A percentile compares a stretch with the other conserved stretches of the same genome.
Conservation (phyloP, 257 asterid genomes). For the Primulina eburnea region DNA sequence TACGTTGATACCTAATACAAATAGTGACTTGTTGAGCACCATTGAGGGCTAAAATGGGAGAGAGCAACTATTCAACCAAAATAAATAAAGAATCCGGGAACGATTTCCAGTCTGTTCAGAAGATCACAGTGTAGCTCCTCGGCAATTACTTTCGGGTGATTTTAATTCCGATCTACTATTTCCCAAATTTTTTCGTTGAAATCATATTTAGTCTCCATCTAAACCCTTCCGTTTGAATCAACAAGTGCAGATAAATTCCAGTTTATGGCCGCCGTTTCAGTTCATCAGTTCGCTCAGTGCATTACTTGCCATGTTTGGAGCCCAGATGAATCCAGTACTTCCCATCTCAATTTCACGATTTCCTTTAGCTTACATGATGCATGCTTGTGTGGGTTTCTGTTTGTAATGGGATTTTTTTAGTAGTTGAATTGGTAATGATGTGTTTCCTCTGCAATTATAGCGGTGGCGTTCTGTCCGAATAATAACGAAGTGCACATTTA, state of each 20-base stretch:
- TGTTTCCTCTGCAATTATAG: conserved; percentile 36
- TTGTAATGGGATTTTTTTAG: background rate
- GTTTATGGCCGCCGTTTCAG: conserved; percentile 78
- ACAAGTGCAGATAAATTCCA: conserved; percentile 16
- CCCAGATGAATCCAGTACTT: conserved; percentile 78
- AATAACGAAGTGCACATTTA: conserved; percentile 86
- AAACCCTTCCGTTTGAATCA: background rate
- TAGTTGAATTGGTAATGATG: conserved; percentile 17
- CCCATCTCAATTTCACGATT: background rate
- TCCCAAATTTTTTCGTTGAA: background rate
- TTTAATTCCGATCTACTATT: conserved; percentile 2
- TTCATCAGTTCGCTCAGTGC: conserved; percentile 81
- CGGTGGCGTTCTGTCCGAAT: conserved; percentile 91
- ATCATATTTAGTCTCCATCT: background rate
- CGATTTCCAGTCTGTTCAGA: background rate
- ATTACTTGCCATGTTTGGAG: conserved; percentile 97
- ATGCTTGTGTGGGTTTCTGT: background rate
- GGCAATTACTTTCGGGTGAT: no score
- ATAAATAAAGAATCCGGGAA: background rate
- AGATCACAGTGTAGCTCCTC: no score
- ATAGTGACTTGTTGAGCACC: background rate
- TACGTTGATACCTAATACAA: no score
- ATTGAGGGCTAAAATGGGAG: background rate
- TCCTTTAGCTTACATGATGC: background rate
- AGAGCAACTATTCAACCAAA: background rate